Conservation (phyloP, 768 basidiomycete species). For the Lactarius deliciosus region DNA sequence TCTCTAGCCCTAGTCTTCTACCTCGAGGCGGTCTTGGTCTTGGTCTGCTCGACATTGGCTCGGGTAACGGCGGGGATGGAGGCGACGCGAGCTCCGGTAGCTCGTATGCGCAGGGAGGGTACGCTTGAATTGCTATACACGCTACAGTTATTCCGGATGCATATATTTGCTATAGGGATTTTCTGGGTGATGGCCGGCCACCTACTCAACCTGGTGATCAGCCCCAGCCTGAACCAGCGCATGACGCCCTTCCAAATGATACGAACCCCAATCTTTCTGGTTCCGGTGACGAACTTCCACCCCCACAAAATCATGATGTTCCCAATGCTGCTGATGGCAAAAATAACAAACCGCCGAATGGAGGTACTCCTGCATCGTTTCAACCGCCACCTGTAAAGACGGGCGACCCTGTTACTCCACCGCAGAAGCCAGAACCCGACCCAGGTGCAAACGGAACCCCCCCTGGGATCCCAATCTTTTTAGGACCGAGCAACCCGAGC, state of each 20-base stretch:
- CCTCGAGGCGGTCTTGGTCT: constrained; percentile 25
- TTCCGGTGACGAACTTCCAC: constrained; percentile 10
- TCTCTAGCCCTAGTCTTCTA: constrained; percentile 14
- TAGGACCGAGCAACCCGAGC: constrained; percentile 14
- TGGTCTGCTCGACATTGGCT: constrained; percentile 24
- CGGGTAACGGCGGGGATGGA: constrained; percentile 26
- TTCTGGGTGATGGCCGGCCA: constrained; percentile 2
- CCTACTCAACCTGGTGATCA: neutral
- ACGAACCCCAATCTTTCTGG: neutral
- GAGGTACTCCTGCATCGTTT: neutral
- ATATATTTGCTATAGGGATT: constrained; percentile 9
- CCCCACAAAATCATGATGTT: constrained; percentile 4
- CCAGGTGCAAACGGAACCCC: neutral
- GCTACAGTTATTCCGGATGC: neutral
- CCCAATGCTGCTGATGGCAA: neutral
- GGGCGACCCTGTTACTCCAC: neutral
- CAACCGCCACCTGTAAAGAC: constrained; percentile 2
- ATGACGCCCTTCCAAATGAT: neutral
- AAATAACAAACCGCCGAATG: neutral
- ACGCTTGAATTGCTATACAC: neutral
- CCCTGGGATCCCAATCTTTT: constrained; percentile 14
- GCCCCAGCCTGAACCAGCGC: neutral
- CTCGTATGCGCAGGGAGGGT: constrained; percentile 23
- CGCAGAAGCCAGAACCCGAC: constrained; percentile 3
- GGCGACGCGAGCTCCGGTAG: constrained; percentile 29